These are phyloP conservation scores for Pichia kluyveri DNA, from an alignment of 805 yeast genomes.

Conservation along the genomic window DNA sequence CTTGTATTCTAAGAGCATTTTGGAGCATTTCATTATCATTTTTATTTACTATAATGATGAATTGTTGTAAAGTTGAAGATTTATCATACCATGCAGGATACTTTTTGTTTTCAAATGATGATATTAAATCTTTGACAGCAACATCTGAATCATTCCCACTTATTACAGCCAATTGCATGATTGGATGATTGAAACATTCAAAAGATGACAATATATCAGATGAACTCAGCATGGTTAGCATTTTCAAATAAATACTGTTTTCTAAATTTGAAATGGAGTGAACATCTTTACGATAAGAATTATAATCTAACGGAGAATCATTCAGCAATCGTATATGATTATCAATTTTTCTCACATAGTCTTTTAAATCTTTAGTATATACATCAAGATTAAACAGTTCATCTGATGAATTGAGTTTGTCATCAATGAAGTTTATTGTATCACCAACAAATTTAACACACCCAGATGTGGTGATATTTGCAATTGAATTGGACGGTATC, in stretches of 20 bases:
- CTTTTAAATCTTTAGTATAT: not conserved
- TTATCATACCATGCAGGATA: constrained; percentile 59
- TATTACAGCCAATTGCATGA: constrained; percentile 61
- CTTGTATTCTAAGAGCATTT: constrained; percentile 24
- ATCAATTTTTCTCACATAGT: constrained; percentile 2
- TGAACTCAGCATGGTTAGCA: constrained; percentile 50
- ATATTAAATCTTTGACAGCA: constrained; percentile 48
- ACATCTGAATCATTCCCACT: constrained; percentile 46
- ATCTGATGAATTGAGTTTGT: not conserved
- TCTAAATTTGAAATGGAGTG: constrained; percentile 18
- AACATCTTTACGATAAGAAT: not conserved
- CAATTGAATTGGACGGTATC: not conserved
- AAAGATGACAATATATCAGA: constrained; percentile 59
- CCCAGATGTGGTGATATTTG: not conserved
- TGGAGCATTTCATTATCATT: constrained; percentile 36
- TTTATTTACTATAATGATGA: constrained; percentile 43
- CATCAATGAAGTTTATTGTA: not conserved
- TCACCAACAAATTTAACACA: constrained; percentile 9
- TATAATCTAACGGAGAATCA: not conserved
- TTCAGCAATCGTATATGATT: not conserved
- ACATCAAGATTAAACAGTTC: constrained; percentile 1
- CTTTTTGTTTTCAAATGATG: constrained; percentile 37
- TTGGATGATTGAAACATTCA: constrained; percentile 84
- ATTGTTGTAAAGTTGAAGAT: constrained; percentile 49
- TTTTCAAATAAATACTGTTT: constrained; percentile 45